Conservation (phyloP, 148 eudicot genomes). For the Rhododendron ovatum region DNA sequence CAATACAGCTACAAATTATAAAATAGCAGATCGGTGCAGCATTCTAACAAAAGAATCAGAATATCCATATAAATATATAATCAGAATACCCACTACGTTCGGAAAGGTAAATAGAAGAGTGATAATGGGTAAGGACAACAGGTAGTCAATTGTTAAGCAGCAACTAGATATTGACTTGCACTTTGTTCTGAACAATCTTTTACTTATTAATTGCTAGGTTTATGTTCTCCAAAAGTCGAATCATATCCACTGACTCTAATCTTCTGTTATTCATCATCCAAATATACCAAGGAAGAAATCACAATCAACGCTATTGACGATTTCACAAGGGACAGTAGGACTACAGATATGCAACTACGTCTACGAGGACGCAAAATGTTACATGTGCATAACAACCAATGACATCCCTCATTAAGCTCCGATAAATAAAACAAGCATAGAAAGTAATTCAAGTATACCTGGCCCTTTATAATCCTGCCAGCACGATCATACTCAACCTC, state of each 20-base stretch:
- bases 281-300: not conserved
- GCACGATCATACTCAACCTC: constrained; percentile 95
- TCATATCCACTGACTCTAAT: constrained; percentile 19
- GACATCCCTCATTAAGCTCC: not conserved
- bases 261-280: not conserved
- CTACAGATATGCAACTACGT: not conserved
- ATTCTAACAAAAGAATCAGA: not conserved
- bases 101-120: not conserved
- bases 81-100: not conserved
- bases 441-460: constrained; percentile 26
- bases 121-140: not conserved
- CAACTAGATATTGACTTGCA: not conserved
- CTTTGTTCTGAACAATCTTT: not conserved
- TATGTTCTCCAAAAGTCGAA: not conserved
- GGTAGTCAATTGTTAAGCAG: not conserved
- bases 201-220: not conserved
- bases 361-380: not conserved
- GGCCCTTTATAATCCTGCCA: constrained; percentile 83
- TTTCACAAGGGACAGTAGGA: not conserved
- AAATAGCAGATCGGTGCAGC: not conserved
- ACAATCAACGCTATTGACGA: not conserved
- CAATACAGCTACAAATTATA: not conserved
- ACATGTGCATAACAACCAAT: not conserved
- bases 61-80: not conserved
- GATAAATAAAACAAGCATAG: not conserved